Evolutionary conservation across 768 basidiomycete species (phyloP), one percentile per base, ranked within the genome.

Genomic region (Tricholoma matsutake): DNA sequence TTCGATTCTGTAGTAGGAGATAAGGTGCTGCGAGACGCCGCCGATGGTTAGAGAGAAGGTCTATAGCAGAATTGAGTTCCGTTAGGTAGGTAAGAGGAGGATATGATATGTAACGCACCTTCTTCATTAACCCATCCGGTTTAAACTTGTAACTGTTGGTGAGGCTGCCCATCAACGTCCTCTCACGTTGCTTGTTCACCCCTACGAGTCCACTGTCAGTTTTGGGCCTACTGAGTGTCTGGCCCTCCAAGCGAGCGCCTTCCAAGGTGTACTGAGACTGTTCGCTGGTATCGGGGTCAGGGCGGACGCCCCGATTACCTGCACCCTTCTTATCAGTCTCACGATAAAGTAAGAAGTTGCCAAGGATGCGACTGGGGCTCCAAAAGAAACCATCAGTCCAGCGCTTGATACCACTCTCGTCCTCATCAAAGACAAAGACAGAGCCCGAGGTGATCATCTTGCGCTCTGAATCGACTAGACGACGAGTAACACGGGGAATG

Each of bases 311-410:
- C 58, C 86, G 78, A 71, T 87, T 86, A 14, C 86, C 84, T 14
- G 84, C 80, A 18, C 87, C 87, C 56, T 87, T 79, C 75, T 93
- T 94, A 73, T 95, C 93, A 6, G 92, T 94, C 76, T 97, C 93
- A 64, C 95, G 89, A 76, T 98, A 98, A 63, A 96, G 86, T 68
- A 98, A 79, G 71, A 97, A 98, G 73, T 98, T 98, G 67, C 93
- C 93, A 61, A 97, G 78, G 28, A 97, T 97, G 60, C 96, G 81
- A 65, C 88, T 91, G 0, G 96, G 96, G 65, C 89, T 92, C 96
- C 96, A 97, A 71, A 91, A 90, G 71, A 92, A 88, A n/a, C 95
- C 94, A 75, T 98, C 96, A 1, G 96, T 98, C 92, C 95, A 97
- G 47, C 96, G 84, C 78, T 96, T 96, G 78, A 98, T 98, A 28